Evolutionary conservation across 1,284 basidiomycete species (phyloP).

Genomic region (Takashimella tepidaria): DNA sequence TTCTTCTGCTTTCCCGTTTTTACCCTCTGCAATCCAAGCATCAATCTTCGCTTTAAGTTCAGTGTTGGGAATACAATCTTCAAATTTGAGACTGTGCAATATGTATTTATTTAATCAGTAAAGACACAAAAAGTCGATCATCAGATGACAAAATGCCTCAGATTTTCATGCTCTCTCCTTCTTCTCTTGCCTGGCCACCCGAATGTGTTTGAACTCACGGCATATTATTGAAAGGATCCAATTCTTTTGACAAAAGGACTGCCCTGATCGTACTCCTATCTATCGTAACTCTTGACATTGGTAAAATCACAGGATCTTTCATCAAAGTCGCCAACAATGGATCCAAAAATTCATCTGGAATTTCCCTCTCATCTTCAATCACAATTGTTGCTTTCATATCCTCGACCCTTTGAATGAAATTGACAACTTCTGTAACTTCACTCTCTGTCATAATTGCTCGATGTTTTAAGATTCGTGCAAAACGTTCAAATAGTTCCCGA

Average conservation of each 20-base stretch:
- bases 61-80: conserved; percentile 69
- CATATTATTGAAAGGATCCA: conserved; percentile 83
- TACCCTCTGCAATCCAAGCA: conserved; percentile 56
- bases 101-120: background rate
- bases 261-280: conserved; percentile 95
- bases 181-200: no score
- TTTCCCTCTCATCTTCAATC: conserved; percentile 83
- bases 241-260: conserved; percentile 83
- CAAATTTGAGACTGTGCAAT: conserved; percentile 57
- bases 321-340: conserved; percentile 59
- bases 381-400: conserved; percentile 69
- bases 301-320: conserved; percentile 90
- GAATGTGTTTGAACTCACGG: conserved; percentile 48
- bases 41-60: conserved; percentile 63
- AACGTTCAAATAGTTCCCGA: conserved; percentile 76
- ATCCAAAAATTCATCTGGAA: conserved; percentile 95
- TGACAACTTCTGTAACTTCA: conserved; percentile 68
- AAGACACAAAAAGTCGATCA: no score
- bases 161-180: no score
- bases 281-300: conserved; percentile 72
- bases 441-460: conserved; percentile 69
- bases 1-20: conserved; percentile 18
- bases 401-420: conserved; percentile 80
- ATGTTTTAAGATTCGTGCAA: conserved; percentile 64
- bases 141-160: no score